A percentile compares a stretch with the other conserved stretches of the same genome.
phyloP scores from a whole-genome alignment of 495 filamentous ascomycete genomes.

The Parachaetomium inaequale region DNA sequence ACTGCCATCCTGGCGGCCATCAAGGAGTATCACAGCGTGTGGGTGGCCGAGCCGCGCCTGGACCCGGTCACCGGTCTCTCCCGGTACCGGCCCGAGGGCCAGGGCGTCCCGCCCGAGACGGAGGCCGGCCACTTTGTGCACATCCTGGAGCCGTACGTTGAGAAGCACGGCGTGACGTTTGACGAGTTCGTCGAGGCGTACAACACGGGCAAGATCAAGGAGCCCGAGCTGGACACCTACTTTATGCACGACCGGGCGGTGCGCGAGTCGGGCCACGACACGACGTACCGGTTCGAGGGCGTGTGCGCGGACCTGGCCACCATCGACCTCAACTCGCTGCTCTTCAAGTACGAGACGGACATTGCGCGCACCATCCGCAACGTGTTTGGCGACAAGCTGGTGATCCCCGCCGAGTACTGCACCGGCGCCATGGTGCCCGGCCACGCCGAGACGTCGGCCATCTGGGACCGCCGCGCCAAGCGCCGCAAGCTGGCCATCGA shows the following conservation, averaged over 20 bases:
- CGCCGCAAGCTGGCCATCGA: slow-evolving; percentile 76
- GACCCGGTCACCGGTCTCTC: slow-evolving; percentile 82
- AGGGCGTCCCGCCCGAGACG: slow-evolving; percentile 90
- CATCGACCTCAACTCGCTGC: slow-evolving; percentile 85
- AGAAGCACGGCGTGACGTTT: slow-evolving; percentile 78
- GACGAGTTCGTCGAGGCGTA: slow-evolving; percentile 81
- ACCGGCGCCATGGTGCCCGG: slow-evolving; percentile 53
- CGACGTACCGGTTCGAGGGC: slow-evolving; percentile 84
- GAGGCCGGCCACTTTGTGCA: slow-evolving; percentile 85
- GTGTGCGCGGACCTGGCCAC: slow-evolving; percentile 86
- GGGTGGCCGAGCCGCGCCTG: slow-evolving; percentile 74
- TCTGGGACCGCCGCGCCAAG: slow-evolving; percentile 83
- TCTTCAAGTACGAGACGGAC: slow-evolving; percentile 95
- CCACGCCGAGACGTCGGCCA: slow-evolving; percentile 70
- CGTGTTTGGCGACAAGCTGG: slow-evolving; percentile 73
- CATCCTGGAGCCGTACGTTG: slow-evolving; percentile 77
- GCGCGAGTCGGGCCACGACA: slow-evolving; percentile 96
- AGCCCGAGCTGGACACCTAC: slow-evolving; percentile 89
- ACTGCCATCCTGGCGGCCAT: slow-evolving; percentile 82
- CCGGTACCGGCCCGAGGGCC: slow-evolving; percentile 82
- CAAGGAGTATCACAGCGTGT: slow-evolving; percentile 93
- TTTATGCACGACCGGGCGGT: slow-evolving; percentile 94
- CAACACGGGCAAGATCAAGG: slow-evolving; percentile 69
- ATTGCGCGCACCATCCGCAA: slow-evolving; percentile 78
- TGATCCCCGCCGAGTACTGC: slow-evolving; percentile 76